A percentile compares a stretch with the other conserved stretches of the same genome.
These are phyloP conservation scores for Fonsecaea pedrosoi DNA, from an alignment of 2,329 filamentous ascomycete species.

Conservation along the genomic window DNA sequence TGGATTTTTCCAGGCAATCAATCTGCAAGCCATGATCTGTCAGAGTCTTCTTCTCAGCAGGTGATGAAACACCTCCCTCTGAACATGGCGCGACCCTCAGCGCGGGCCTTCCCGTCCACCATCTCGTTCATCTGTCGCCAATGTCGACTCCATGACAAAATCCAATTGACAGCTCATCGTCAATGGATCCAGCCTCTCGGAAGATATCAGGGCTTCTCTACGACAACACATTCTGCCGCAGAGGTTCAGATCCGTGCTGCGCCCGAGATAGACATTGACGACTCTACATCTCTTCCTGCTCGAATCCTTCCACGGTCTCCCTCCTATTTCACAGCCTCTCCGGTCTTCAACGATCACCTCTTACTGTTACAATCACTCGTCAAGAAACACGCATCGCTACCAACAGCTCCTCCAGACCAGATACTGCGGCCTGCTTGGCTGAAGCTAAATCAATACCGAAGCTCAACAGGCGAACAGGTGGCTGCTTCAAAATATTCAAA, in stretches of 20 bases:
- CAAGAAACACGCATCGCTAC: slow-evolving; percentile 75
- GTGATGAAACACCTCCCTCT: neutral
- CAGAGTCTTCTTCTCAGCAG: neutral
- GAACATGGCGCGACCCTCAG: slow-evolving; percentile 28
- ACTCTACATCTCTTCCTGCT: slow-evolving; percentile 55
- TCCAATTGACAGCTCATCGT: slow-evolving; percentile 13
- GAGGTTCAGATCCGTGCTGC: slow-evolving; percentile 45
- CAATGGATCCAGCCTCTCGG: slow-evolving; percentile 16
- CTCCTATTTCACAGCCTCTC: slow-evolving; percentile 92
- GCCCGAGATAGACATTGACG: slow-evolving; percentile 53
- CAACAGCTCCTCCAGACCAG: slow-evolving; percentile 68
- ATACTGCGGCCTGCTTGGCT: slow-evolving; percentile 81
- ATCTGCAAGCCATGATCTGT: neutral
- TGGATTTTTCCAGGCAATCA: neutral
- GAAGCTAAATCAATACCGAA: slow-evolving; percentile 76
- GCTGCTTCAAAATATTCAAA: slow-evolving; percentile 78
- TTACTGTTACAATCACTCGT: slow-evolving; percentile 75
- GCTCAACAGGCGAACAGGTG: slow-evolving; percentile 72
- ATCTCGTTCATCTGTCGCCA: slow-evolving; percentile 32
- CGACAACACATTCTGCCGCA: slow-evolving; percentile 32
- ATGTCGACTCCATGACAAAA: slow-evolving; percentile 24
- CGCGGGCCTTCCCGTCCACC: slow-evolving; percentile 24
- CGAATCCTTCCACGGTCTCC: slow-evolving; percentile 83
- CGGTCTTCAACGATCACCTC: slow-evolving; percentile 83
- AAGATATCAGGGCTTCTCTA: slow-evolving; percentile 28